These are phyloP conservation scores for bread wheat (Triticum aestivum) DNA, from an alignment of 176 grass and related monocot species.

Conservation along the genomic window IWGSC_CS_RefSeq_v2.1 NC_057808.1:330614929-330615428, in stretches of 20 bases:
- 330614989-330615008: background rate
- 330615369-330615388: too few relatives aligned
- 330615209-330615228: slow-evolving; percentile 23
- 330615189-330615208: background rate
- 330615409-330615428: too few relatives aligned
- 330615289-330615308: slow-evolving; percentile 18
- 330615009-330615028: background rate
- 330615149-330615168: slow-evolving; percentile 31
- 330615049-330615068: background rate
- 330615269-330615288: slow-evolving; percentile 2
- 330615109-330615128: background rate
- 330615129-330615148: slow-evolving; percentile 32
- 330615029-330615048: background rate
- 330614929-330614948: background rate
- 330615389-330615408: background rate
- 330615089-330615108: background rate
- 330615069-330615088: background rate
- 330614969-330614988: background rate
- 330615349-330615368: too few relatives aligned
- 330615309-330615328: background rate
- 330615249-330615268: background rate
- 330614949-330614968: background rate
- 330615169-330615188: slow-evolving; percentile 20
- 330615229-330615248: slow-evolving; percentile 32
- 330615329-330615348: background rate